Percentiles rank a stretch among this genome's conserved stretches.
Conservation (phyloP, 2,329 filamentous ascomycete genomes). For the Fusarium chuoi region DNA sequence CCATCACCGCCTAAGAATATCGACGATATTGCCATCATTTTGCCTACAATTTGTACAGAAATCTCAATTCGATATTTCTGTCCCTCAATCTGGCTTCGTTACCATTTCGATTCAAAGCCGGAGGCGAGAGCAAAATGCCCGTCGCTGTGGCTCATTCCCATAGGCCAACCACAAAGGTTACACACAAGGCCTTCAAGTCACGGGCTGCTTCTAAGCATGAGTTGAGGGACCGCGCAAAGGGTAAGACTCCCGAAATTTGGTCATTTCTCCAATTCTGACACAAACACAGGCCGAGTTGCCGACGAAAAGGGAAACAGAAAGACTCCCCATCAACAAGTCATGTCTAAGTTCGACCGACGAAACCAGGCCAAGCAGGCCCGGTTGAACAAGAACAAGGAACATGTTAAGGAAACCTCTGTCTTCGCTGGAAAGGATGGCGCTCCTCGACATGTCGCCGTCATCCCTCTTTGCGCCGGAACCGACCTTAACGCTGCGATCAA, state of each 20-base stretch:
- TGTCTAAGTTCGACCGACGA: constrained; percentile 95
- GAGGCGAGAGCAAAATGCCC: constrained; percentile 79
- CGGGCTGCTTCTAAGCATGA: constrained; percentile 89
- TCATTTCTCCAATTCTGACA: not conserved
- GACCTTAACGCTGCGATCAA: constrained; percentile 74
- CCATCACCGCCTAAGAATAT: constrained; percentile 47
- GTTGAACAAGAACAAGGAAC: constrained; percentile 83
- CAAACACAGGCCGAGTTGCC: constrained; percentile 75
- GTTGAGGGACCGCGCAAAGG: constrained; percentile 86
- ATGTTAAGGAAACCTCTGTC: constrained; percentile 79
- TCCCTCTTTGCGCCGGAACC: constrained; percentile 81
- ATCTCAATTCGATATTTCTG: constrained; percentile 7
- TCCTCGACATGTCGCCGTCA: constrained; percentile 86
- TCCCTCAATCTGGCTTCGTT: constrained; percentile 70
- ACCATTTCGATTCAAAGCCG: constrained; percentile 90
- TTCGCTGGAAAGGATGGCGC: constrained; percentile 90
- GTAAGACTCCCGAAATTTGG: constrained; percentile 54
- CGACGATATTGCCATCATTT: constrained; percentile 43
- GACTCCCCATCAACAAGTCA: constrained; percentile 94
- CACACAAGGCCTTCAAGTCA: constrained; percentile 92
- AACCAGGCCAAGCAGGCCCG: constrained; percentile 96
- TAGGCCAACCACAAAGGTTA: constrained; percentile 88
- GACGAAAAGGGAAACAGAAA: constrained; percentile 80
- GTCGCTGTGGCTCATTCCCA: constrained; percentile 82
- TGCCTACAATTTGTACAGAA: constrained; percentile 17